A percentile compares a stretch with the other conserved stretches of the same genome.
These are phyloP conservation scores for Haberlea rhodopensis DNA, from an alignment of 257 asterid species.

Conservation along the genomic window DNA sequence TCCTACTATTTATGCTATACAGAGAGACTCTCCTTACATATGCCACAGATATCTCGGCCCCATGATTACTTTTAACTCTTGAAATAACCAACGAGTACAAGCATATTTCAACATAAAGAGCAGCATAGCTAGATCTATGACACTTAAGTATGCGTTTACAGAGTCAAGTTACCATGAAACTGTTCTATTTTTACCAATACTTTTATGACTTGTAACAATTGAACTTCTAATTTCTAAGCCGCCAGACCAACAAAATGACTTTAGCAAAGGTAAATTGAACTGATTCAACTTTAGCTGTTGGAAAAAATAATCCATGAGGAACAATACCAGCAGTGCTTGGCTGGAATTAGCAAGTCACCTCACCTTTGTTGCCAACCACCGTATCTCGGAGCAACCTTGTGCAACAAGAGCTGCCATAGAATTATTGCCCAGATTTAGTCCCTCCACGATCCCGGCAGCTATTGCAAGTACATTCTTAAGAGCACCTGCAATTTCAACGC, in stretches of 20 bases:
- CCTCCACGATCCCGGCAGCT: conserved; percentile 95
- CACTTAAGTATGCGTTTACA: not conserved
- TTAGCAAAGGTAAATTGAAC: no score
- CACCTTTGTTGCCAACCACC: no score
- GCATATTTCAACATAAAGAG: conserved; percentile 29
- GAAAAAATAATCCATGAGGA: no score
- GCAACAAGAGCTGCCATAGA: conserved; percentile 96
- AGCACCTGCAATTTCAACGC: conserved; percentile 98
- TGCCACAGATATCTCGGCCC: conserved; percentile 26
- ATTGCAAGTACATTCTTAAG: conserved; percentile 90
- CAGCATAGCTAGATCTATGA: not conserved
- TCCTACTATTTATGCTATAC: no score
- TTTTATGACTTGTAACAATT: not conserved
- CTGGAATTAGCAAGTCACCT: no score
- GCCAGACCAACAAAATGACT: not conserved
- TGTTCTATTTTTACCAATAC: not conserved
- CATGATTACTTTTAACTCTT: conserved; percentile 25
- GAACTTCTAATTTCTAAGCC: not conserved
- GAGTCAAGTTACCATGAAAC: not conserved
- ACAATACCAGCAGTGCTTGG: no score
- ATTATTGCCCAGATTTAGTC: conserved; percentile 86
- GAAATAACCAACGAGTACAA: conserved; percentile 24
- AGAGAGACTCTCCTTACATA: no score
- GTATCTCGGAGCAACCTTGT: conserved; percentile 96
- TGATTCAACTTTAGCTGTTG: no score